Base-by-base conservation (phyloP, 805 yeast genomes). In the Kodamaea neixiangensis region DNA sequence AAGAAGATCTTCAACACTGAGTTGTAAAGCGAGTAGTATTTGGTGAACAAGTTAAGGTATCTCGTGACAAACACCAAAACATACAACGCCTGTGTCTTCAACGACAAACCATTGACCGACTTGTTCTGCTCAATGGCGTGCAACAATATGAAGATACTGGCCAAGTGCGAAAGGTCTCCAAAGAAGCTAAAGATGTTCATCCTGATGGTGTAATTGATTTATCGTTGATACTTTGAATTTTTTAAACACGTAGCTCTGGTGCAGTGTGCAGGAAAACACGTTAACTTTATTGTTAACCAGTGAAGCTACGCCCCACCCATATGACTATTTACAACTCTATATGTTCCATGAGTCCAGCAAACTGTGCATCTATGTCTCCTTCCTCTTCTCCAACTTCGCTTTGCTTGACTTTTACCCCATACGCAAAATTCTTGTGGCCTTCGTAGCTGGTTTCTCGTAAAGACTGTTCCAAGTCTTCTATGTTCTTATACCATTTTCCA, bases 31-130 rank as follows among this genome's bases (percentile, higher is more conserved):
- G 96, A 85, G 17, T 78, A 69, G 70, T 73, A 87, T 47, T 74
- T 75, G 66, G 73, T 71, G 52, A 85, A 66, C 52, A 84, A 64
- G 67, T 87, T 91, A 52, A 87, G 56, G 67, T 90, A 91, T 54
- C 97, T 80, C 11, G 91, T 77, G 40, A 82, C 63, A 60, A 82
- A 91, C 15, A 90, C 96, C 29, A 85, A 55, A 40, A 80, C 82
- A 66, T 93, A 94, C 38, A 93, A 72, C 1, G 80, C 72, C 66
- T 94, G 98, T 0, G 98, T 89, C 71, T 93, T 93, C 64, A 89
- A 72, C 1, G 97, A 91, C 45, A 94, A 80, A 41, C 99, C 99
- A 25, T 83, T 80, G 44, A 87, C 83, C 5, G 96, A 85, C 53
- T 75, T 75, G 49, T 87, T 79, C 5, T 71, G 63, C 47, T 75